phyloP scores from a whole-genome alignment of 139 green algal species.

The Parachlorella kessleri region DNA sequence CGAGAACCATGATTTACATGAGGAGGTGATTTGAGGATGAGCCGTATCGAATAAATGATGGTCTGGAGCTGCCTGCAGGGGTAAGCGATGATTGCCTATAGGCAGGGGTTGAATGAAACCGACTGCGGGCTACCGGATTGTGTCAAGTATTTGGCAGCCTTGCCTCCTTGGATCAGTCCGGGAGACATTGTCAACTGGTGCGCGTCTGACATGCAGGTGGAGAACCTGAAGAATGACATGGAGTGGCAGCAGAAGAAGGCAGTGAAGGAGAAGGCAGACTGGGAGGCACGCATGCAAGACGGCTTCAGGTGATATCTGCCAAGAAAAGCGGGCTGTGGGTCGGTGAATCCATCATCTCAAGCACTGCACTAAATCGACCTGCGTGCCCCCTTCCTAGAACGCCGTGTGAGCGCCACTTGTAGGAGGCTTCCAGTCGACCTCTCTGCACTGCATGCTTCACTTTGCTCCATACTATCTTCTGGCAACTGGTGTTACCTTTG shows the following conservation, averaged over 20 bases:
- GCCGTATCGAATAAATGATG: not conserved
- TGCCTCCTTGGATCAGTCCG: too few species aligned
- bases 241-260: conserved; percentile 33
- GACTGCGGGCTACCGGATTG: not conserved
- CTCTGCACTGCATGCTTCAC: not conserved
- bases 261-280: conserved; percentile 33
- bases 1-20: not conserved
- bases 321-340: not conserved
- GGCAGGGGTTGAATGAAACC: not conserved
- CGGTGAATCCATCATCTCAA: too few species aligned
- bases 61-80: not conserved
- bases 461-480: not conserved
- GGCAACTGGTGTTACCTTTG: not conserved
- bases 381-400: not conserved
- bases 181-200: too few species aligned
- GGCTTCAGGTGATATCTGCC: not conserved
- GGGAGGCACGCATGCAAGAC: conserved; percentile 28
- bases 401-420: too few species aligned
- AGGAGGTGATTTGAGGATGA: conserved; percentile 14
- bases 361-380: too few species aligned
- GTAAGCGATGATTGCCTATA: not conserved
- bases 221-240: not conserved
- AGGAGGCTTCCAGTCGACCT: not conserved
- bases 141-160: not conserved
- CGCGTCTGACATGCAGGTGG: not conserved